phyloP scores from a whole-genome alignment of 139 green algal species.

The Microglena sp. region DNA sequence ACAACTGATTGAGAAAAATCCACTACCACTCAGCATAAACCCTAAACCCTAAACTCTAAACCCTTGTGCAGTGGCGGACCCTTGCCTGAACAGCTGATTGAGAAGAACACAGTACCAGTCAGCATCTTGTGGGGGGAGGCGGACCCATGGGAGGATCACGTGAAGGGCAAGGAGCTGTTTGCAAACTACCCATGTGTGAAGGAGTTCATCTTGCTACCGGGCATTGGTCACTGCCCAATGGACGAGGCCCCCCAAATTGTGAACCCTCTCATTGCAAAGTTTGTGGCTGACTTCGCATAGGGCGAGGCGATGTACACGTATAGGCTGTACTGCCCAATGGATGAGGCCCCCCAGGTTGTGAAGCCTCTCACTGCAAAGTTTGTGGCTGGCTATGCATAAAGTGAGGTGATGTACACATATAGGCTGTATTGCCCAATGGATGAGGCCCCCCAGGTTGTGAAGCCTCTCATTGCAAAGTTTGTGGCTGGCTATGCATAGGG shows the following conservation, averaged over 20 bases:
- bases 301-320: too few relatives aligned
- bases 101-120: constrained; percentile 48
- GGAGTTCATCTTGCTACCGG: constrained; percentile 76
- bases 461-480: constrained; percentile 74
- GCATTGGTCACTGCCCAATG: constrained; percentile 81
- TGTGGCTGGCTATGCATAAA: constrained; percentile 31
- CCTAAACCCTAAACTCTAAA: too few relatives aligned
- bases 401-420: too few relatives aligned
- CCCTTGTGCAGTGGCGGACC: not conserved
- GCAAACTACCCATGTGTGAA: constrained; percentile 37
- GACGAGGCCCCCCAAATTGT: constrained; percentile 76
- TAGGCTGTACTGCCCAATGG: constrained; percentile 81
- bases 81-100: constrained; percentile 82
- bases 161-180: constrained; percentile 58
- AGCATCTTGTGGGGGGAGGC: constrained; percentile 79
- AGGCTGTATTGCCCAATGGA: constrained; percentile 79
- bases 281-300: constrained; percentile 39
- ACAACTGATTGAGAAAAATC: too few relatives aligned
- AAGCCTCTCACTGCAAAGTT: constrained; percentile 80
- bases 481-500: constrained; percentile 32
- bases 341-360: constrained; percentile 77
- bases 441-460: constrained; percentile 82
- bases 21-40: too few relatives aligned
- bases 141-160: constrained; percentile 81
- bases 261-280: constrained; percentile 78